Conservation (phyloP, 805 yeast species). For the Priceomyces medius region DNA sequence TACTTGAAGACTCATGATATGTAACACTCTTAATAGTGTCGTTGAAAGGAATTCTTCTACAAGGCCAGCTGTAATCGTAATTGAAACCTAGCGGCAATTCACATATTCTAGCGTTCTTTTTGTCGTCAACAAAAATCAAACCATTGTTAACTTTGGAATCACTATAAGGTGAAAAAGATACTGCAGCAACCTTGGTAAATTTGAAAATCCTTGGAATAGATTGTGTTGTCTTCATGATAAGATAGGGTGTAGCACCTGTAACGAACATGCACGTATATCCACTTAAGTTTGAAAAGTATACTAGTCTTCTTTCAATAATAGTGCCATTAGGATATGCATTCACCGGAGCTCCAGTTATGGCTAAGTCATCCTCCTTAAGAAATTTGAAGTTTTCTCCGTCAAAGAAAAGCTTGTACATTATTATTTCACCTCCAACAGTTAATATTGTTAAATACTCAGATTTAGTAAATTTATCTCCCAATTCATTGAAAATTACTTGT, state of each 20-base stretch:
- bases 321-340: conserved; percentile 72
- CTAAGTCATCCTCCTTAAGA: conserved; percentile 43
- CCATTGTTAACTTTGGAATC: conserved; percentile 43
- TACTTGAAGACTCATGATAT: conserved; percentile 65
- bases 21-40: conserved; percentile 64
- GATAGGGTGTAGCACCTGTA: conserved; percentile 71
- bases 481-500: conserved; percentile 57
- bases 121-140: conserved; percentile 68
- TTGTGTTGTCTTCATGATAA: conserved; percentile 62
- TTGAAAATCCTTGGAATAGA: conserved; percentile 65
- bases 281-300: conserved; percentile 55
- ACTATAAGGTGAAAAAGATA: conserved; percentile 63
- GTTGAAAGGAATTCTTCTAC: conserved; percentile 51
- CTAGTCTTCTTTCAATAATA: conserved; percentile 64
- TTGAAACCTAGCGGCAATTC: conserved; percentile 47
- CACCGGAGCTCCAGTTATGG: conserved; percentile 75
- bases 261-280: conserved; percentile 63
- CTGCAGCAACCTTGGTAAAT: conserved; percentile 62
- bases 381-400: conserved; percentile 45
- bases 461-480: conserved; percentile 57
- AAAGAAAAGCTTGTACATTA: conserved; percentile 58
- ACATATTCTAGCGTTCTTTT: conserved; percentile 64
- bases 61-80: conserved; percentile 62
- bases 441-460: conserved; percentile 68
- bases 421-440: conserved; percentile 79